Evolutionary conservation across 2,329 filamentous ascomycete genomes (phyloP).

Genomic region (Paramyrothecium sp.): DNA sequence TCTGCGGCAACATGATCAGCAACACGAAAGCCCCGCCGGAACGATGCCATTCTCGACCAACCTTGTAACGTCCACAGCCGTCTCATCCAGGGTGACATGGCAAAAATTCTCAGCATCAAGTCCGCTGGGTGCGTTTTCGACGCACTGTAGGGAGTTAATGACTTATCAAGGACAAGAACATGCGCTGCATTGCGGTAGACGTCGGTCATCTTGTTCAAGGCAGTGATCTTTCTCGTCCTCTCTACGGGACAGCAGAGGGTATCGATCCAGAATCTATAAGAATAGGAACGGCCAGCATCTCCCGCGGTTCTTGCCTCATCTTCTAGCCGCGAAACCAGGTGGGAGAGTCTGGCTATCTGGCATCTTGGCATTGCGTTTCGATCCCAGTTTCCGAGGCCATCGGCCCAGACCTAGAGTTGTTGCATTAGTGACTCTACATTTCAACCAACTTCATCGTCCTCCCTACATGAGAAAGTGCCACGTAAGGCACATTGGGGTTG

Average conservation of each 20-base stretch:
- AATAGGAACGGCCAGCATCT: background rate
- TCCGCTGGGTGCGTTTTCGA: conserved; percentile 15
- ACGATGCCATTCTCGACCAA: conserved; percentile 2
- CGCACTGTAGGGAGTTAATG: conserved; percentile 19
- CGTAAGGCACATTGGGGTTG: conserved; percentile 19
- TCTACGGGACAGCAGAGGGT: conserved; percentile 30
- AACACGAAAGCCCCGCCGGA: too few species aligned
- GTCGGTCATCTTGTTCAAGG: conserved; percentile 28
- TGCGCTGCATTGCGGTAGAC: conserved; percentile 29
- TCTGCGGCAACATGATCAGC: conserved; percentile 15
- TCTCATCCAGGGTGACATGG: conserved; percentile 33
- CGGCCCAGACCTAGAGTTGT: conserved; percentile 28
- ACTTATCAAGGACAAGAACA: conserved; percentile 30
- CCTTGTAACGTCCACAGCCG: conserved; percentile 38
- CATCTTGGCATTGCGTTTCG: conserved; percentile 27
- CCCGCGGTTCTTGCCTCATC: background rate
- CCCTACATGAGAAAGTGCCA: conserved; percentile 31
- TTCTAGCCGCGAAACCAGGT: conserved; percentile 18
- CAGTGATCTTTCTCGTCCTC: conserved; percentile 18
- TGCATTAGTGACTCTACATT: background rate
- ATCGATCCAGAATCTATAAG: conserved; percentile 29
- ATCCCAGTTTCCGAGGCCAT: conserved; percentile 29
- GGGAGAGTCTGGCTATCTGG: conserved; percentile 23
- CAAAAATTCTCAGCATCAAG: conserved; percentile 25
- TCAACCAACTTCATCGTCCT: background rate